Evolutionary conservation across 495 filamentous ascomycete genomes (phyloP).

Genomic region (Jackrogersella multiformis): DNA sequence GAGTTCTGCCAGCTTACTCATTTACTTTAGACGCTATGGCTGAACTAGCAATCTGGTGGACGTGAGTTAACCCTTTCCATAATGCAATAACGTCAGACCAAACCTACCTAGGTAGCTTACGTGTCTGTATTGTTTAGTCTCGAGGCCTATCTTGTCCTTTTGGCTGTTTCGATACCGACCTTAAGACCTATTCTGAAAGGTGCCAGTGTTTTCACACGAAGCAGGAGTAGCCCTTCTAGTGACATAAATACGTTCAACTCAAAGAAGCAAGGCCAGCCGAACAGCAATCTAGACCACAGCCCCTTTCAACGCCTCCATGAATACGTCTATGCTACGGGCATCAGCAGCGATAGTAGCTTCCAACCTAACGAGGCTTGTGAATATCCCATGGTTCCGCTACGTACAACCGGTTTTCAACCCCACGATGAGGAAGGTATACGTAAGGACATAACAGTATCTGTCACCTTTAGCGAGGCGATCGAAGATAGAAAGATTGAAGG

Average conservation of each 20-base stretch:
- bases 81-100: not conserved
- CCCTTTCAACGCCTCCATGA: not conserved
- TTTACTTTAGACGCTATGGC: not conserved
- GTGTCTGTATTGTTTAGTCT: no score
- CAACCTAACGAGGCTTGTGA: not conserved
- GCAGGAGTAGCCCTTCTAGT: not conserved
- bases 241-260: not conserved
- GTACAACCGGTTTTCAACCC: not conserved
- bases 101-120: not conserved
- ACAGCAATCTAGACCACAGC: not conserved
- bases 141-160: slow-evolving; percentile 7
- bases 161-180: slow-evolving; percentile 6
- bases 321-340: not conserved
- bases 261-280: not conserved
- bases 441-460: not conserved
- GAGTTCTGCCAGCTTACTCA: not conserved
- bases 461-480: not conserved
- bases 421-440: not conserved
- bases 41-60: slow-evolving; percentile 10
- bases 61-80: not conserved
- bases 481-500: not conserved
- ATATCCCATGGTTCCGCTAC: not conserved
- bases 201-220: not conserved
- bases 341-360: not conserved
- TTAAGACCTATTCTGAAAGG: not conserved